Percentiles rank a stretch among this genome's conserved stretches.
These are phyloP conservation scores for Candida vaughaniae DNA, from an alignment of 805 yeast species.

Conservation along the genomic window DNA sequence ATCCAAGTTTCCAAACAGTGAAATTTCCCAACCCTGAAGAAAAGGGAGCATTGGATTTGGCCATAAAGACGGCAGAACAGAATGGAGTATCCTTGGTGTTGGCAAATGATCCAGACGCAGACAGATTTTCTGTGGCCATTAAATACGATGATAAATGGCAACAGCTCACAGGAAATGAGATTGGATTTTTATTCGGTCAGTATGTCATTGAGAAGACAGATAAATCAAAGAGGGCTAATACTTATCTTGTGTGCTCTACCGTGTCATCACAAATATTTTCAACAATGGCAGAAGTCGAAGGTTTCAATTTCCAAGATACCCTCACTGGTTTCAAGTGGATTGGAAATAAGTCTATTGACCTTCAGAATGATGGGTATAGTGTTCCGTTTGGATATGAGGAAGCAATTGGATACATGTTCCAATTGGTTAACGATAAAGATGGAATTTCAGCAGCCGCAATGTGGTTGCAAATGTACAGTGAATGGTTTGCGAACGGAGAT, in stretches of 20 bases:
- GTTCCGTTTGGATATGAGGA: slow-evolving; percentile 95
- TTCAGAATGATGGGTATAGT: slow-evolving; percentile 57
- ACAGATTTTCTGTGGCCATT: slow-evolving; percentile 82
- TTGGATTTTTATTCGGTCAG: slow-evolving; percentile 81
- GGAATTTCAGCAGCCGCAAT: slow-evolving; percentile 80
- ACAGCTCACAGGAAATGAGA: slow-evolving; percentile 88
- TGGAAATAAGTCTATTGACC: slow-evolving; percentile 80
- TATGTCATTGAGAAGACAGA: slow-evolving; percentile 45
- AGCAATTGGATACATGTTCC: slow-evolving; percentile 93
- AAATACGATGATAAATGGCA: slow-evolving; percentile 54
- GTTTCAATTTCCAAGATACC: slow-evolving; percentile 72
- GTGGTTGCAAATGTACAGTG: slow-evolving; percentile 66
- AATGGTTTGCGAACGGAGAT: slow-evolving; percentile 22
- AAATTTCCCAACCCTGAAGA: slow-evolving; percentile 95
- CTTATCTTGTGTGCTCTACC: slow-evolving; percentile 78
- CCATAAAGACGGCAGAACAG: slow-evolving; percentile 59
- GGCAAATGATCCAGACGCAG: slow-evolving; percentile 98
- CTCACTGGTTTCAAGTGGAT: slow-evolving; percentile 98
- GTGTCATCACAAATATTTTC: slow-evolving; percentile 84
- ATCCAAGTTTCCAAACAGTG: slow-evolving; percentile 86
- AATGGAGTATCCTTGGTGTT: slow-evolving; percentile 55
- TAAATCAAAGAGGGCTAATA: slow-evolving; percentile 22
- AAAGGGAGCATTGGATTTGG: slow-evolving; percentile 79
- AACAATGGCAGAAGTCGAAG: slow-evolving; percentile 61
- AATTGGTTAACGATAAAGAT: slow-evolving; percentile 84